phyloP scores from a whole-genome alignment of 2,329 filamentous ascomycete genomes.

The Xylariaceae sp. region DNA sequence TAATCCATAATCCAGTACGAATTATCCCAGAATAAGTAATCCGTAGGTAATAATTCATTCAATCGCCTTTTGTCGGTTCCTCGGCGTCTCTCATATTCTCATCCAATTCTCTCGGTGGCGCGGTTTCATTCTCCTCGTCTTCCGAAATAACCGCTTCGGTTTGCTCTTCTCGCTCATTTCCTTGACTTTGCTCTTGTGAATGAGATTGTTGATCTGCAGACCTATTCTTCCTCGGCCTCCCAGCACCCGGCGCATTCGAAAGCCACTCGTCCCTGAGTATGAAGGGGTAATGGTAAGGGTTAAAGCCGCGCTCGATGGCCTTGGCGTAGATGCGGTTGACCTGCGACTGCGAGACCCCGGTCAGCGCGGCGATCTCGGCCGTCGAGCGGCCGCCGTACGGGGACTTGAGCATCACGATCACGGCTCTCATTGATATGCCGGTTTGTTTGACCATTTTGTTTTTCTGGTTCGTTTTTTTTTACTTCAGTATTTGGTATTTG shows the following conservation, averaged over 20 bases:
- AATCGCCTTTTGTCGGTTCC: no score
- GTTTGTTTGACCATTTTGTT: neutral
- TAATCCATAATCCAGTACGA: no score
- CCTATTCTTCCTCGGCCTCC: neutral
- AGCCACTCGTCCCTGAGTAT: neutral
- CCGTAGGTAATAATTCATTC: no score
- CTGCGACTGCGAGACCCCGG: neutral
- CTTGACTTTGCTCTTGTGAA: no score
- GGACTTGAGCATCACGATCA: neutral
- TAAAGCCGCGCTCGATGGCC: neutral
- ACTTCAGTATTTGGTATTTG: no score
- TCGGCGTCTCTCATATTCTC: no score
- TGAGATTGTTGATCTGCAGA: neutral
- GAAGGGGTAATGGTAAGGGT: neutral
- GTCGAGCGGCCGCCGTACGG: neutral
- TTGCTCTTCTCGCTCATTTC: no score
- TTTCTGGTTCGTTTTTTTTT: no score
- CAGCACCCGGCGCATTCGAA: neutral
- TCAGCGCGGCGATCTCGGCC: neutral
- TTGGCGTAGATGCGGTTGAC: neutral
- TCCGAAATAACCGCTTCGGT: no score
- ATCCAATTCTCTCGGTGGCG: no score
- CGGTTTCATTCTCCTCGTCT: no score
- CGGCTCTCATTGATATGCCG: neutral
- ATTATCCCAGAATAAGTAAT: no score